These are phyloP conservation scores for Gynandropsis gynandra DNA, from an alignment of 345 rosid genomes.

Conservation along the genomic window DNA sequence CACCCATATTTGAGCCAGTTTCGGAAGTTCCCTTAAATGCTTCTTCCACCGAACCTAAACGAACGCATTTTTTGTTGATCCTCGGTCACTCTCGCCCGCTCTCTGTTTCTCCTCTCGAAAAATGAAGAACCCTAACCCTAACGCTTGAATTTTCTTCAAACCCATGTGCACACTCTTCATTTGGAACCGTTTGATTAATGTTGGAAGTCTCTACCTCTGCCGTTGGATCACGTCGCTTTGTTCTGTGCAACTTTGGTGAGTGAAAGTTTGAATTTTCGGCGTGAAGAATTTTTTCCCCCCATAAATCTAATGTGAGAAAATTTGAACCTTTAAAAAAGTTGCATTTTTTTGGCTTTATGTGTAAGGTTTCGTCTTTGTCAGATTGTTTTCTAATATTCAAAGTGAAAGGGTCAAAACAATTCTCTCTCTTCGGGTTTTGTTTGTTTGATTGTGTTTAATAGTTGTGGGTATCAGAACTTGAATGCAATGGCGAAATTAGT, in stretches of 20 bases:
- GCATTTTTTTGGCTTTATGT: conserved; percentile 11
- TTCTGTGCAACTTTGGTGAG: neutral
- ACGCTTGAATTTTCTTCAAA: conserved; percentile 15
- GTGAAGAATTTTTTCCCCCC: conserved; percentile 5
- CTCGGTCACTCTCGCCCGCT: too few species aligned
- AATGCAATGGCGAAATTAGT: neutral
- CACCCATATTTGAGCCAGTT: conserved; percentile 12
- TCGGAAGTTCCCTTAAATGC: neutral
- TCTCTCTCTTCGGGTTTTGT: conserved; percentile 11
- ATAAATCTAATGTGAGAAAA: neutral
- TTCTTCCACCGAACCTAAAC: conserved; percentile 17
- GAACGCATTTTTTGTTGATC: too few species aligned
- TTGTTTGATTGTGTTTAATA: conserved; percentile 7
- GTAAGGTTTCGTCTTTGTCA: conserved; percentile 11
- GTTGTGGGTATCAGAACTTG: conserved; percentile 1
- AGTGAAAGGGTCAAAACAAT: conserved; percentile 8
- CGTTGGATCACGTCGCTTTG: conserved; percentile 4
- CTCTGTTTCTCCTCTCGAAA: conserved; percentile 16
- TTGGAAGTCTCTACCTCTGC: neutral
- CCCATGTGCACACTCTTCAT: neutral
- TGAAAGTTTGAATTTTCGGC: conserved; percentile 20
- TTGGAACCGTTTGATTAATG: conserved; percentile 1
- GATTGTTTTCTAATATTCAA: neutral
- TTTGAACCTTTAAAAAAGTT: conserved; percentile 5
- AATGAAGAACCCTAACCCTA: conserved; percentile 20